Percentiles rank a stretch among this genome's conserved stretches.
These are phyloP conservation scores for Physcomitrellopsis africana DNA, from an alignment of 225 moss, liverwort and hornwort species.

Conservation along the genomic window DNA sequence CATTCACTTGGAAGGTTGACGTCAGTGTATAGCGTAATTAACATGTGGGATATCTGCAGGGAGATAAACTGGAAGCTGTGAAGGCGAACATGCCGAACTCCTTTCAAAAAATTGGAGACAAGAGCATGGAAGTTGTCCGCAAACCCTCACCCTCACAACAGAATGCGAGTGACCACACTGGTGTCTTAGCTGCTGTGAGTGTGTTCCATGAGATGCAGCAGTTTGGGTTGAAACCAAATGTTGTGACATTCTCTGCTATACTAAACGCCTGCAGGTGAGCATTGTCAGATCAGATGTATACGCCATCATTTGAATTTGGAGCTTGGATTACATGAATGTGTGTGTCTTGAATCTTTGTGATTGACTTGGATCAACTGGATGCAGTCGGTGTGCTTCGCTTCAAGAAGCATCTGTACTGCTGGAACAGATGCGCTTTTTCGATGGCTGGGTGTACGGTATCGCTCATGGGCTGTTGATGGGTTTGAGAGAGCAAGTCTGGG, in stretches of 20 bases:
- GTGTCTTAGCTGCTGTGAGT: constrained; percentile 86
- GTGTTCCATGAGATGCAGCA: constrained; percentile 99
- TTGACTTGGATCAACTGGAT: not conserved
- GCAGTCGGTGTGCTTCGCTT: constrained; percentile 89
- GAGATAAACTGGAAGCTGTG: constrained; percentile 47
- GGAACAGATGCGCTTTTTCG: constrained; percentile 94
- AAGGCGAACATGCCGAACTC: constrained; percentile 37
- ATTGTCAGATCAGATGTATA: not conserved
- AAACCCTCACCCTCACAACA: constrained; percentile 40
- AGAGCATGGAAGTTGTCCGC: constrained; percentile 41
- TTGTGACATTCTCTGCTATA: constrained; percentile 95
- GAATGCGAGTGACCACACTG: constrained; percentile 61
- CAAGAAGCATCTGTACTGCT: constrained; percentile 90
- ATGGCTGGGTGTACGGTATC: constrained; percentile 94
- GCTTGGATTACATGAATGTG: not conserved
- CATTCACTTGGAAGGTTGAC: not conserved
- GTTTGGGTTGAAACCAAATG: constrained; percentile 92
- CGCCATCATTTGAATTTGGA: not conserved
- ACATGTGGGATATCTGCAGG: constrained; percentile 27
- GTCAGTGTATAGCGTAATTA: not conserved
- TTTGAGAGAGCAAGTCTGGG: constrained; percentile 70
- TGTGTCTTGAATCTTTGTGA: too few species aligned
- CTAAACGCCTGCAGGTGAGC: constrained; percentile 91
- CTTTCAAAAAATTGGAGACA: constrained; percentile 36
- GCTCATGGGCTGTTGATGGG: constrained; percentile 95